These are phyloP conservation scores for Alternaria sp. DNA, from an alignment of 2,329 filamentous ascomycete genomes.

Conservation along the genomic window DNA sequence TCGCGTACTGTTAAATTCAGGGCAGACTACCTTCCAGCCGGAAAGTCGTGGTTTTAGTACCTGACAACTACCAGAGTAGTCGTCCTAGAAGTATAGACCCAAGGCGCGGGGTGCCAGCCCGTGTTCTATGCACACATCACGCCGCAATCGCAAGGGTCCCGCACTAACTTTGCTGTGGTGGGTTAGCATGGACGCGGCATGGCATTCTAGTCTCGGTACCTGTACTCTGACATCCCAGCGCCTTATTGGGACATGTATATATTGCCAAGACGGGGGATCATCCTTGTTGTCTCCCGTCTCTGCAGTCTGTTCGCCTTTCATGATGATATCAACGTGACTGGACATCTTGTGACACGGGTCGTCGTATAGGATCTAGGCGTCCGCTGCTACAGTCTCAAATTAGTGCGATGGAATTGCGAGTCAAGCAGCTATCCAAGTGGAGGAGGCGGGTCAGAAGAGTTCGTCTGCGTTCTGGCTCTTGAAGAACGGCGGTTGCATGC, in stretches of 20 bases:
- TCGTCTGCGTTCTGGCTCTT: constrained; percentile 10
- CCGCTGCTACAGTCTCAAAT: background rate
- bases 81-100: background rate
- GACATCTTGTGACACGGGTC: background rate
- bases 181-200: constrained; percentile 12
- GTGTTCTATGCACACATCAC: constrained; percentile 6
- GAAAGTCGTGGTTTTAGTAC: constrained; percentile 2
- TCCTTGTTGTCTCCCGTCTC: background rate
- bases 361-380: background rate
- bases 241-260: constrained; percentile 6
- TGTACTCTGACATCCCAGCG: constrained; percentile 7
- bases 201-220: constrained; percentile 13
- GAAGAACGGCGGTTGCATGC: background rate
- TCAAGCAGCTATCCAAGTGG: constrained; percentile 1
- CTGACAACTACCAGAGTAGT: background rate
- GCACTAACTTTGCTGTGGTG: constrained; percentile 1
- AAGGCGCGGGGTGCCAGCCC: constrained; percentile 8
- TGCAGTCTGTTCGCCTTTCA: background rate
- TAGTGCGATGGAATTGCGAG: background rate
- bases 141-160: constrained; percentile 6
- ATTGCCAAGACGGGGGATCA: constrained; percentile 2
- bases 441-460: constrained; percentile 2
- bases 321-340: background rate
- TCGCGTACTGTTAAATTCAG: background rate
- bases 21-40: background rate